phyloP scores from a whole-genome alignment of 2,329 filamentous ascomycete species.

The Raffaelea albimanens region DNA sequence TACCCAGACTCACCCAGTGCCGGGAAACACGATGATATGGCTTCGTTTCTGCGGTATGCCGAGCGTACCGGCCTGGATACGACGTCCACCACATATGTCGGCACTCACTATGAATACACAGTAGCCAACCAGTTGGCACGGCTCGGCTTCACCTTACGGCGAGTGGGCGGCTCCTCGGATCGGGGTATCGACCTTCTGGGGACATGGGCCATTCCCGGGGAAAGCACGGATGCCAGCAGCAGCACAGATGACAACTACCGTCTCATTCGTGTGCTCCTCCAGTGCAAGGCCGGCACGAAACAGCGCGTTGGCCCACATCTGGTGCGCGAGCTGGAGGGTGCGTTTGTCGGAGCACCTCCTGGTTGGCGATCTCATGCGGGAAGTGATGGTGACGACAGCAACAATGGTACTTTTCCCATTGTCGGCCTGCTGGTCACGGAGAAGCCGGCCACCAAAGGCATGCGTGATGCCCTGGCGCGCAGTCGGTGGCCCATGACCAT shows the following conservation, averaged over 20 bases:
- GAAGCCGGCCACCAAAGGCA: slow-evolving; percentile 65
- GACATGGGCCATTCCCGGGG: slow-evolving; percentile 41
- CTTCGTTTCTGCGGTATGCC: slow-evolving; percentile 57
- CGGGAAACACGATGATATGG: slow-evolving; percentile 51
- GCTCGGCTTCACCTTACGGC: slow-evolving; percentile 55
- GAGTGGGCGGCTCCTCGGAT: slow-evolving; percentile 59
- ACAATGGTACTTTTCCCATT: slow-evolving; percentile 36
- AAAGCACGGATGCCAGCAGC: not conserved
- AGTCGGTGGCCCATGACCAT: slow-evolving; percentile 66
- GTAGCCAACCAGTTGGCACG: slow-evolving; percentile 44
- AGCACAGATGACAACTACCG: not conserved
- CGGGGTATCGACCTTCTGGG: slow-evolving; percentile 68
- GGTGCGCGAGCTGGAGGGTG: slow-evolving; percentile 70
- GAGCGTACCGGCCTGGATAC: slow-evolving; percentile 43
- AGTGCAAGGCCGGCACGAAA: slow-evolving; percentile 57
- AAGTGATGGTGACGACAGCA: not conserved
- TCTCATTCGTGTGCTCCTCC: slow-evolving; percentile 41
- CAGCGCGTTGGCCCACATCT: slow-evolving; percentile 45
- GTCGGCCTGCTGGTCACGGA: slow-evolving; percentile 64
- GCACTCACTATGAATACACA: slow-evolving; percentile 71
- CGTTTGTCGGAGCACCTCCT: slow-evolving; percentile 62
- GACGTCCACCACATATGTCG: slow-evolving; percentile 53
- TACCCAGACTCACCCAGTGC: slow-evolving; percentile 35
- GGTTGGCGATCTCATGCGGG: slow-evolving; percentile 58
- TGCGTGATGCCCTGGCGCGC: slow-evolving; percentile 60